These are phyloP conservation scores for Aspergillus incahuasiensis DNA, from an alignment of 495 filamentous ascomycete genomes.

Conservation along the genomic window DNA sequence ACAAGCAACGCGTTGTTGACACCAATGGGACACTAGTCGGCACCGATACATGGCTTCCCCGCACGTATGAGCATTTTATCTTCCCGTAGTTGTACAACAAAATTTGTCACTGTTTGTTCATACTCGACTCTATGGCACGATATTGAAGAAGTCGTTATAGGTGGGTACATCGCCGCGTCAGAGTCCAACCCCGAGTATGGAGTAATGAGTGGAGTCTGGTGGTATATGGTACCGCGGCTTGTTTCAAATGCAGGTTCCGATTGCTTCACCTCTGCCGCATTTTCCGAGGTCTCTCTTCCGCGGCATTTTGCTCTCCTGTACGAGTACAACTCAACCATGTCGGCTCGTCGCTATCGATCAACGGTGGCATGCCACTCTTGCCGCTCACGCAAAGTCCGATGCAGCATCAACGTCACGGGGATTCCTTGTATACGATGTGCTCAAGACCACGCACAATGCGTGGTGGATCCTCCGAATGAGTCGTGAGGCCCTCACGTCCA, in stretches of 20 bases:
- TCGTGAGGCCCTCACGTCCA: not conserved
- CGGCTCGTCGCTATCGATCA: constrained; percentile 31
- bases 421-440: constrained; percentile 29
- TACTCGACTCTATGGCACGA: too few relatives aligned
- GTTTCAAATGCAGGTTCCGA: not conserved
- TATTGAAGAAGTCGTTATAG: too few relatives aligned
- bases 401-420: constrained; percentile 28
- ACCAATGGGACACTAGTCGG: too few relatives aligned
- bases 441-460: constrained; percentile 27
- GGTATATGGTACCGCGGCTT: not conserved
- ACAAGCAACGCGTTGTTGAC: too few relatives aligned
- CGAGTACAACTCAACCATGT: not conserved
- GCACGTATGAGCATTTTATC: too few relatives aligned
- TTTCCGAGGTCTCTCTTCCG: not conserved
- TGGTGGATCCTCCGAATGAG: constrained; percentile 15
- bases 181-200: too few relatives aligned
- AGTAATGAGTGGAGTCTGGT: too few relatives aligned
- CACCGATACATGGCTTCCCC: too few relatives aligned
- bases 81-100: too few relatives aligned
- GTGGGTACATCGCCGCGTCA: too few relatives aligned
- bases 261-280: not conserved
- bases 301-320: not conserved
- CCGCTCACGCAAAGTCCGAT: constrained; percentile 33
- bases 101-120: too few relatives aligned
- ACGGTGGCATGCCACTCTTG: constrained; percentile 29